Percentiles rank a stretch among this genome's conserved stretches.
These are phyloP conservation scores for Penicillium occitanis DNA, from an alignment of 2,329 filamentous ascomycete species.

Conservation along the genomic window DNA sequence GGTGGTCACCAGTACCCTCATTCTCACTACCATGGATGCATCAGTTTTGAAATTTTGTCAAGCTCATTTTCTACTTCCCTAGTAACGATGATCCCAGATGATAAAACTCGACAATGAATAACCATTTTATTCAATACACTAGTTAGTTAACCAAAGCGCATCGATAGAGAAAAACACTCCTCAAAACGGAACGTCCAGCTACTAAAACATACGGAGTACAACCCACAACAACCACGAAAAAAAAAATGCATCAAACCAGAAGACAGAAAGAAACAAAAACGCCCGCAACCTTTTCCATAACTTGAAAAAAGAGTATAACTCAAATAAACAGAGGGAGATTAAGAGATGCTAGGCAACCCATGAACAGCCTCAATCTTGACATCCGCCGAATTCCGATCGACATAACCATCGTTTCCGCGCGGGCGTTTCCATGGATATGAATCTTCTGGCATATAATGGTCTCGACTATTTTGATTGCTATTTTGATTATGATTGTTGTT, in stretches of 20 bases:
- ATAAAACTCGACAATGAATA: too few species aligned
- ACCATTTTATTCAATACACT: background rate
- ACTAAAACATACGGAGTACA: background rate
- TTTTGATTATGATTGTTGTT: background rate
- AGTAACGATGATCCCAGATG: too few species aligned
- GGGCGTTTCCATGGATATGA: conserved; percentile 9
- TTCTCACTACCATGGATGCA: too few species aligned
- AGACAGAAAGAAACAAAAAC: background rate
- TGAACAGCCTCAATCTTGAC: background rate
- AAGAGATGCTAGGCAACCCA: background rate
- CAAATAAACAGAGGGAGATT: background rate
- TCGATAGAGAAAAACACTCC: background rate
- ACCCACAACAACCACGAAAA: background rate
- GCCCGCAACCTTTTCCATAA: background rate
- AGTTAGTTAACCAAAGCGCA: background rate
- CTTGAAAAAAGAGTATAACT: background rate
- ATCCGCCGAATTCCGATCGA: background rate
- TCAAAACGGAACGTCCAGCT: background rate
- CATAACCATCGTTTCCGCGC: conserved; percentile 1
- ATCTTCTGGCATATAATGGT: background rate
- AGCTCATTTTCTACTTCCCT: too few species aligned
- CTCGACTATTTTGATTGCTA: background rate
- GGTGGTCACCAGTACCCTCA: too few species aligned
- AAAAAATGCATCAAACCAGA: background rate
- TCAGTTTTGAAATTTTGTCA: too few species aligned